phyloP scores from a whole-genome alignment of 139 green algal species.

The Pleodorina starrii region DNA sequence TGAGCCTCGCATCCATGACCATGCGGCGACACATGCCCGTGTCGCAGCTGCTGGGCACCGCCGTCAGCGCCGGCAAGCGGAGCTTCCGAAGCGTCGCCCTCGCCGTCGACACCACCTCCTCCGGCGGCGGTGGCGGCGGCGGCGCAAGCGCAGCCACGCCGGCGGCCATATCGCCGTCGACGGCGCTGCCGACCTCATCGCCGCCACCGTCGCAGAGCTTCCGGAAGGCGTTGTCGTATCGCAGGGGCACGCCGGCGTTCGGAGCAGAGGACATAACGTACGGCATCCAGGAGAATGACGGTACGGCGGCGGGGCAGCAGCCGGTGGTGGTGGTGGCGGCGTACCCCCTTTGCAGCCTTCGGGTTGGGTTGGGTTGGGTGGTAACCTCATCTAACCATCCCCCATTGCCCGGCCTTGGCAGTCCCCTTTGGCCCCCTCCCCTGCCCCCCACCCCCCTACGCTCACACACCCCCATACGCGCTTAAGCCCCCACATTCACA shows the following conservation, averaged over 20 bases:
- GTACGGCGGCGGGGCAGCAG: too few species aligned
- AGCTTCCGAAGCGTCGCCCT: not conserved
- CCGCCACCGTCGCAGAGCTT: not conserved
- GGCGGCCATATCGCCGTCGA: not conserved
- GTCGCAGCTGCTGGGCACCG: not conserved
- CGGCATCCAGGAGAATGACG: not conserved
- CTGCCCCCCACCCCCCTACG: too few species aligned
- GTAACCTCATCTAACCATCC: too few species aligned
- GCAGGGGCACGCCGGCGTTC: too few species aligned
- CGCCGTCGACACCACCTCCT: not conserved
- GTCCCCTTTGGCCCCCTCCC: too few species aligned
- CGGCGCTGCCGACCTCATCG: not conserved
- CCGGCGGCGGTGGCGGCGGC: not conserved
- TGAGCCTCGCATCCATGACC: slow-evolving; percentile 43
- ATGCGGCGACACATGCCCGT: slow-evolving; percentile 23
- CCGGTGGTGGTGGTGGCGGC: not conserved
- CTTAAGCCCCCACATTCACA: too few species aligned
- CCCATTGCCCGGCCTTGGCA: too few species aligned
- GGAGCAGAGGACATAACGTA: not conserved
- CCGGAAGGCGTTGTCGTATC: too few species aligned
- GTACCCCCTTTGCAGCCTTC: too few species aligned
- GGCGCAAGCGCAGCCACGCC: not conserved
- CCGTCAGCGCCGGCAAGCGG: not conserved
- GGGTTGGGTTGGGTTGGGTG: too few species aligned
- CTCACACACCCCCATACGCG: too few species aligned